These are phyloP conservation scores for Globisporangium nodosum DNA, from an alignment of 352 stramenopile species.

Conservation along the genomic window DNA sequence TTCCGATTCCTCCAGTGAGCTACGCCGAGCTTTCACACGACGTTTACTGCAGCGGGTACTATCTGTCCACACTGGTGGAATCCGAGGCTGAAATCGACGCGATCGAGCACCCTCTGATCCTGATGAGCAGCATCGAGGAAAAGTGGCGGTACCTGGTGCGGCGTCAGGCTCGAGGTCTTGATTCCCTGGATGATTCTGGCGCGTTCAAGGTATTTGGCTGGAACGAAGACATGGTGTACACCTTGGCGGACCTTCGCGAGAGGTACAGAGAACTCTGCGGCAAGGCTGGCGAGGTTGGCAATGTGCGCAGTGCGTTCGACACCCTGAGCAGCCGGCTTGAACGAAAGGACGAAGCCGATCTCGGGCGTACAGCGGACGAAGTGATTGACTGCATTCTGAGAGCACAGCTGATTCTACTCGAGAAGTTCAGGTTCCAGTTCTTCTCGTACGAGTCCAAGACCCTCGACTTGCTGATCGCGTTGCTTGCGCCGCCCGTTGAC, in stretches of 20 bases:
- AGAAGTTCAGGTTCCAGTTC: constrained; percentile 75
- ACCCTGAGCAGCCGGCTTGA: constrained; percentile 44
- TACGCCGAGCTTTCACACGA: constrained; percentile 70
- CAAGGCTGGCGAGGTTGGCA: constrained; percentile 33
- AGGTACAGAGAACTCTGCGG: constrained; percentile 65
- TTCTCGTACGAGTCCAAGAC: constrained; percentile 71
- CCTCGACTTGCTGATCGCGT: constrained; percentile 45
- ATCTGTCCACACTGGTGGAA: constrained; percentile 61
- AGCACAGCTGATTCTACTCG: constrained; percentile 53
- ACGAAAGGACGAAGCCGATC: constrained; percentile 40
- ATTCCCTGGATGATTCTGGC: constrained; percentile 36
- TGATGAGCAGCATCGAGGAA: constrained; percentile 77
- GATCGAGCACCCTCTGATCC: constrained; percentile 66
- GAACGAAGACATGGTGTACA: constrained; percentile 37
- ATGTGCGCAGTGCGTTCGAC: constrained; percentile 57
- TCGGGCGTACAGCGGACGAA: constrained; percentile 54
- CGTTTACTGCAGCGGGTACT: constrained; percentile 73
- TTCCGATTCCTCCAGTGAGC: constrained; percentile 57
- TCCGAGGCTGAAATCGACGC: constrained; percentile 44
- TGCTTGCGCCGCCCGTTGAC: constrained; percentile 14
- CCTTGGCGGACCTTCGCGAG: constrained; percentile 40
- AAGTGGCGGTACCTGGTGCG: constrained; percentile 60
- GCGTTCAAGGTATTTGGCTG: constrained; percentile 71
- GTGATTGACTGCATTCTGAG: constrained; percentile 68
- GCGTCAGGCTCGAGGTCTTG: constrained; percentile 36